Base-by-base conservation (phyloP, 78 protist species). In the Speleostelium caveatum region DNA sequence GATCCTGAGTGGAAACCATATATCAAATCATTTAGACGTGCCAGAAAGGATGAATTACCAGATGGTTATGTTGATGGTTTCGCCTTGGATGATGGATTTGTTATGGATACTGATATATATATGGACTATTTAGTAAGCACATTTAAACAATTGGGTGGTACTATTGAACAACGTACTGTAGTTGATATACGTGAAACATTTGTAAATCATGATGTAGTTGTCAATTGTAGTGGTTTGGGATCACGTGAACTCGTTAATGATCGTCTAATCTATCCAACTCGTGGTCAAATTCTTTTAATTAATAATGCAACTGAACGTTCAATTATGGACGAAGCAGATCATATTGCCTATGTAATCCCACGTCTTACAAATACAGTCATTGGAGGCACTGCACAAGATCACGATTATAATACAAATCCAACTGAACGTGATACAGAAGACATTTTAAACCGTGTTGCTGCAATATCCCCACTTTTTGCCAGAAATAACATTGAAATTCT, bases 141-240 rank as follows among this genome's bases (percentile, higher is more conserved):
- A 5, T 83, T 83, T 28, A 83, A 69, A n/a, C 10, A 2, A 19
- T 51, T 67, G 5, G 93, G 86, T 61, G 93, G 93, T 36, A 0
- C 3, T 1, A 73, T 75, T 21, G 93, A 75, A 0, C 86, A 75
- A 58, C 39, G 93, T 39, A 17, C 22, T 2, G 86, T 87, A 0
- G 78, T 60, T 2, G 93, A 87, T 26, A 72, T 87, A n/a, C 69
- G 86, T 61, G 93, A 87, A 51, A 45, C 86, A 21, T 63, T 87
- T 24, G 60, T 87, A 3, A 0, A 77, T 21, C 3, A 30, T 17
- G 86, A 87, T 28, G 49, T 60, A 0, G 93, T 87, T 33, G 42
- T 87, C 19, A 87, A 87, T 71, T 87, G 93, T 24, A 62, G 77
- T 41, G 93, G 93, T 30, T 49, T 87, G 17, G 93, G 93, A 24